A percentile compares a stretch with the other conserved stretches of the same genome.
Evolutionary conservation across 2,329 filamentous ascomycete genomes (phyloP).

Genomic region (Didymella pomorum): DNA sequence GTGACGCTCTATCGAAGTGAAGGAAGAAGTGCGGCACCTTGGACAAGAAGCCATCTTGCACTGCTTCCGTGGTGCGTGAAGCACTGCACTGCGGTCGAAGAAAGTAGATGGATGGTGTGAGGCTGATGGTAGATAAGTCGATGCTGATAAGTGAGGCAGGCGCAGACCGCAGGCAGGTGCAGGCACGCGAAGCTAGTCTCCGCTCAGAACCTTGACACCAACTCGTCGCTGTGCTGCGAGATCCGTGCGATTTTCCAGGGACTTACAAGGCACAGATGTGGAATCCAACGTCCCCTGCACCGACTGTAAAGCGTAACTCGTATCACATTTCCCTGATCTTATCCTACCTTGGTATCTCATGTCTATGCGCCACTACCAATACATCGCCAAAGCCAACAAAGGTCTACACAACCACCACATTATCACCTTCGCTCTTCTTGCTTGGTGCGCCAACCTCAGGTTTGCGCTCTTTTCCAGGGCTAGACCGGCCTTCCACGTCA

Average conservation of each 20-base stretch:
- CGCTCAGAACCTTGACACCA: background rate
- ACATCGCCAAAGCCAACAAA: constrained; percentile 7
- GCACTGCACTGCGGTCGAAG: background rate
- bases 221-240: background rate
- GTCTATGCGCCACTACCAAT: constrained; percentile 22
- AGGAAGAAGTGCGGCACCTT: background rate
- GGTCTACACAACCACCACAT: constrained; percentile 14
- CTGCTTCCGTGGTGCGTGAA: no score
- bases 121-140: no score
- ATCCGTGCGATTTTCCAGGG: background rate
- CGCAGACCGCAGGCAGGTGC: background rate
- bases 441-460: background rate
- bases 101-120: background rate
- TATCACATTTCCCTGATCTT: constrained; percentile 15
- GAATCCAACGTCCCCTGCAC: background rate
- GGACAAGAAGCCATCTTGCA: background rate
- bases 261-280: background rate
- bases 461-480: constrained; percentile 10
- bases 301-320: constrained; percentile 12
- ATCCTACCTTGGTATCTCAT: constrained; percentile 21
- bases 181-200: background rate
- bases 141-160: background rate
- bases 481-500: constrained; percentile 11
- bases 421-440: constrained; percentile 6
- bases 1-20: constrained; percentile 11